phyloP scores from a whole-genome alignment of 345 rosid species.

The Physaria fendleri region DNA sequence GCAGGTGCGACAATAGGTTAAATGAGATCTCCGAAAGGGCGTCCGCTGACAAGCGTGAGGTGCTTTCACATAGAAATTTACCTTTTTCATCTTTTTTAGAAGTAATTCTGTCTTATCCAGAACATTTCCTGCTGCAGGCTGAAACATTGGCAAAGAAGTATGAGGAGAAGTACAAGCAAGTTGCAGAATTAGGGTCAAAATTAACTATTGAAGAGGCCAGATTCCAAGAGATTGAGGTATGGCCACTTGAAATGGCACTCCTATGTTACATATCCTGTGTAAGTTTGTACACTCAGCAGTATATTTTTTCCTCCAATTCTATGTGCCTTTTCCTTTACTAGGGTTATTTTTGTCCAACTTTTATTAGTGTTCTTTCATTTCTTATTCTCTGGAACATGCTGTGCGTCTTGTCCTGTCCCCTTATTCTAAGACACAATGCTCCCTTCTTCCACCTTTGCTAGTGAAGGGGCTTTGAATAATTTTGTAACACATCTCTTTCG shows the following conservation, averaged over 20 bases:
- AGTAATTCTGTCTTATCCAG: too few relatives aligned
- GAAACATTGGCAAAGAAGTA: constrained; percentile 82
- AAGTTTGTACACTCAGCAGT: background rate
- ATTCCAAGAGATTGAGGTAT: constrained; percentile 88
- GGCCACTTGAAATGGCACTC: too few relatives aligned
- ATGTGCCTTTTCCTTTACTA: background rate
- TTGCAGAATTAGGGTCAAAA: constrained; percentile 88
- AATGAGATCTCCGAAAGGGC: constrained; percentile 97
- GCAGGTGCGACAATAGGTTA: constrained; percentile 91
- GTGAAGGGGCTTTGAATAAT: background rate
- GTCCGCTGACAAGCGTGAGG: constrained; percentile 90
- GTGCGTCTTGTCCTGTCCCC: background rate
- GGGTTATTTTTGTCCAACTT: background rate
- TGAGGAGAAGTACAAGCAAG: constrained; percentile 98
- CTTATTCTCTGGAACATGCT: constrained; percentile 2
- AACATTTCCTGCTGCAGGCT: constrained; percentile 49
- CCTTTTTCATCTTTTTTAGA: too few relatives aligned
- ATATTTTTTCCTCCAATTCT: too few relatives aligned
- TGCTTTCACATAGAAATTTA: too few relatives aligned
- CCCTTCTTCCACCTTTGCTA: background rate
- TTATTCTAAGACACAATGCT: too few relatives aligned
- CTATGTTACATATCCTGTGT: too few relatives aligned
- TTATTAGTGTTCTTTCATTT: background rate
- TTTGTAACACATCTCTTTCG: background rate
- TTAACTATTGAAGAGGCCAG: constrained; percentile 92